phyloP scores from a whole-genome alignment of 106 monocot genomes.

The Ottelia alismoides region DNA sequence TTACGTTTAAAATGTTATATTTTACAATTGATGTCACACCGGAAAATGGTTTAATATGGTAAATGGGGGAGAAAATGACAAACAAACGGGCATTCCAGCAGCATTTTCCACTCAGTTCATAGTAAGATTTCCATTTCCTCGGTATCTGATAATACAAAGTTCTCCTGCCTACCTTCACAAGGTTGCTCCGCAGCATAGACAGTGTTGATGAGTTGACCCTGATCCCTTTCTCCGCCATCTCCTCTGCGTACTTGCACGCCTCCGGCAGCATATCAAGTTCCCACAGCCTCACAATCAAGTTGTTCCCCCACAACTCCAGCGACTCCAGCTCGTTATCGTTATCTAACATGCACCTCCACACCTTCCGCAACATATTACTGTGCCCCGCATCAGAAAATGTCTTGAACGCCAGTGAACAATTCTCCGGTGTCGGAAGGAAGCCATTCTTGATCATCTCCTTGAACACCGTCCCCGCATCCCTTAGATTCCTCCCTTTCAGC shows the following conservation, averaged over 20 bases:
- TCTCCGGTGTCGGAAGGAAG: conserved; percentile 18
- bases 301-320: conserved; percentile 51
- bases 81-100: too few relatives aligned
- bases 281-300: conserved; percentile 20
- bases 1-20: too few relatives aligned
- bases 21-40: too few relatives aligned
- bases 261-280: conserved; percentile 40
- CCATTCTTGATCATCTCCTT: conserved; percentile 83
- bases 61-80: too few relatives aligned
- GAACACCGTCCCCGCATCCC: conserved; percentile 29
- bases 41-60: too few relatives aligned
- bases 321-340: conserved; percentile 17
- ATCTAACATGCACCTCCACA: conserved; percentile 74
- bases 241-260: conserved; percentile 68
- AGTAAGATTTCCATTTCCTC: conserved; percentile 58
- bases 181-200: conserved; percentile 40
- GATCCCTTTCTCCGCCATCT: conserved; percentile 61
- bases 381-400: conserved; percentile 29
- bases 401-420: conserved; percentile 19
- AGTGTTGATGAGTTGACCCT: conserved; percentile 55
- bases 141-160: conserved; percentile 41
- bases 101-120: too few relatives aligned
- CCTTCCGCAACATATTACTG: conserved; percentile 22
- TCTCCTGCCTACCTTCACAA: conserved; percentile 35
- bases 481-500: conserved; percentile 23